Base-by-base conservation (phyloP, 2,329 filamentous ascomycete genomes). In the Colletotrichum limetticola region DNA sequence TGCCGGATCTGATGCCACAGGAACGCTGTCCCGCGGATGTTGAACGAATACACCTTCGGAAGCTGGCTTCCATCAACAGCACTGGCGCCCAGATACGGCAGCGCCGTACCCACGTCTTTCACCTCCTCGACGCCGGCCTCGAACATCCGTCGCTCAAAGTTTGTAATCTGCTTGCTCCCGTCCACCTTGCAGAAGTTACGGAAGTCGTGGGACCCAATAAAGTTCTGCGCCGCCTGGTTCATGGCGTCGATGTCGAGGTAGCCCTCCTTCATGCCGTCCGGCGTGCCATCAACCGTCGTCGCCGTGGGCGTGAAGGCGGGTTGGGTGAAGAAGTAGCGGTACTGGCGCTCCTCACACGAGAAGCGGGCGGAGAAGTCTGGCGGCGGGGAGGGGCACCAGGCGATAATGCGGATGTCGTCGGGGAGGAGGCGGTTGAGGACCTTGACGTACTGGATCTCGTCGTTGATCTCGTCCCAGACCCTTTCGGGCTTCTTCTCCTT, bases 1-100 rank as follows among this genome's bases (percentile, higher is more conserved):
- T 96, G 94, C 28, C 97, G 92, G 76, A 99, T 97, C 84, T 99
- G 97, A 84, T 99, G 97, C 97, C 97, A 99, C 59, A 99, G 85
- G 82, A 99, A 99, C 1, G 95, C 97, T 8, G 93, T 95, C 24
- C 97, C 97, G 76, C 95, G 91, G 53, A 99, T 91, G 71, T 93
- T 92, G 82, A 99, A 97, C 74, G 93, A 92, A 84, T 97, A 98
- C 16, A 98, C 89, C 79, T 94, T 94, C 7, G 91, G 88, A 66
- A 82, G 79, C 6, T 72, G 74, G 0, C 70, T 77, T 7, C 49
- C 74, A 5, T 72, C 70, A 2, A 30, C 73, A 42, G 69, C 42
- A 4, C 78, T 66, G 70, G 79, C 49, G 67, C 77, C 83, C 3
- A 93, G 83, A 78, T 90, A 93, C 0, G 87, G 87, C 60, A 93